Percentiles rank a stretch among this genome's conserved stretches.
These are phyloP conservation scores for Deinandra increscens DNA, from an alignment of 129 eudicot genomes.

Conservation along the genomic window DNA sequence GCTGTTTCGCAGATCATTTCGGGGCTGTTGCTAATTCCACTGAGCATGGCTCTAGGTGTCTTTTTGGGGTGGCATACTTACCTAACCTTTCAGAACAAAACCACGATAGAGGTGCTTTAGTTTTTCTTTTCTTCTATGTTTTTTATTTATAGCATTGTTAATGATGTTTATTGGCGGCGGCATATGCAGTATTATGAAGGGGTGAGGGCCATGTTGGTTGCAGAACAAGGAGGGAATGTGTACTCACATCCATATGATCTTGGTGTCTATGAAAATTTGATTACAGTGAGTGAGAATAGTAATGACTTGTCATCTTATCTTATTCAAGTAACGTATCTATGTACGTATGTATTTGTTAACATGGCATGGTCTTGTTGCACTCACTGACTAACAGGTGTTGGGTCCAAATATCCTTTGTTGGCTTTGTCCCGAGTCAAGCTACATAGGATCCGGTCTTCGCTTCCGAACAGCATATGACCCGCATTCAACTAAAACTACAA, in stretches of 20 bases:
- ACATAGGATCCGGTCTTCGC: conserved; percentile 76
- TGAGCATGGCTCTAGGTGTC: conserved; percentile 56
- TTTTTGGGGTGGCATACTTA: conserved; percentile 79
- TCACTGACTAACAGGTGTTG: conserved; percentile 44
- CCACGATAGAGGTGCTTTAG: conserved; percentile 76
- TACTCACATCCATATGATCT: conserved; percentile 86
- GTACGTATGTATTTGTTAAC: no score
- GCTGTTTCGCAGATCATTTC: conserved; percentile 54
- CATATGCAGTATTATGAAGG: conserved; percentile 82
- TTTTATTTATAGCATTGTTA: neutral
- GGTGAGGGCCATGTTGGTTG: conserved; percentile 95
- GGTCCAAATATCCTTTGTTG: conserved; percentile 82
- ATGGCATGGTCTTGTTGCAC: neutral
- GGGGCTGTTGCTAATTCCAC: conserved; percentile 57
- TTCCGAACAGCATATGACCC: conserved; percentile 54
- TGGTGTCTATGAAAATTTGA: conserved; percentile 74
- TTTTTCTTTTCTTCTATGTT: neutral
- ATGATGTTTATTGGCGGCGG: conserved; percentile 20
- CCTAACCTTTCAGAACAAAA: conserved; percentile 74
- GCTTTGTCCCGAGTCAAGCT: conserved; percentile 71
- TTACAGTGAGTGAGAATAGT: conserved; percentile 48
- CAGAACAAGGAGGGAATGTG: conserved; percentile 81
- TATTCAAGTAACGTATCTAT: neutral
- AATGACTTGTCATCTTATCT: conserved; percentile 7
- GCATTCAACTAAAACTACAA: conserved; percentile 22